Percentiles rank a stretch among this genome's conserved stretches.
Evolutionary conservation across 306 rosid species (phyloP).

Genomic region (Senna tora): DNA sequence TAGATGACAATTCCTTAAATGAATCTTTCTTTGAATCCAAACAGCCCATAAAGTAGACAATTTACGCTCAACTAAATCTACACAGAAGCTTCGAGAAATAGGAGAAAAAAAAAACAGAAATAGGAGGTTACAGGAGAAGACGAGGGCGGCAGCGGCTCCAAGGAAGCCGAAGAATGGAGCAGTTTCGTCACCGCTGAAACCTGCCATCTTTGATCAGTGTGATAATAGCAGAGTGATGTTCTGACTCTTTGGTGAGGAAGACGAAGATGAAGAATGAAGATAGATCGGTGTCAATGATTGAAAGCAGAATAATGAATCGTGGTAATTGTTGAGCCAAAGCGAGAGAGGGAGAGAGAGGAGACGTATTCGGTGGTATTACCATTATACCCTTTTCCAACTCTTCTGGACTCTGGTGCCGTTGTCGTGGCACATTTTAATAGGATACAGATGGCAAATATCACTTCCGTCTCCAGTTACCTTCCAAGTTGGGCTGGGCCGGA

Average conservation of each 20-base stretch:
- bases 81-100: neutral
- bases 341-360: neutral
- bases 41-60: neutral
- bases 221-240: neutral
- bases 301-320: neutral
- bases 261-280: neutral
- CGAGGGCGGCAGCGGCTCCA: constrained; percentile 78
- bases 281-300: neutral
- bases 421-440: neutral
- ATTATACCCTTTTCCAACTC: neutral
- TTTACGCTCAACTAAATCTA: neutral
- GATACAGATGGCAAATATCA: neutral
- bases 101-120: neutral
- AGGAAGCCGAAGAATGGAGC: constrained; percentile 89
- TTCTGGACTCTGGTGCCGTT: neutral
- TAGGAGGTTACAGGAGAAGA: constrained; percentile 64
- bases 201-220: constrained; percentile 33
- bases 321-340: neutral
- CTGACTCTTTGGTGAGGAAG: neutral
- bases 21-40: neutral
- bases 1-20: neutral
- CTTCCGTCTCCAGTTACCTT: neutral
- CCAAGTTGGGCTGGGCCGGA: neutral
- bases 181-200: constrained; percentile 81
- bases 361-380: neutral